Conservation (phyloP, 2,329 filamentous ascomycete species). For the Pseudogymnoascus sp. region DNA sequence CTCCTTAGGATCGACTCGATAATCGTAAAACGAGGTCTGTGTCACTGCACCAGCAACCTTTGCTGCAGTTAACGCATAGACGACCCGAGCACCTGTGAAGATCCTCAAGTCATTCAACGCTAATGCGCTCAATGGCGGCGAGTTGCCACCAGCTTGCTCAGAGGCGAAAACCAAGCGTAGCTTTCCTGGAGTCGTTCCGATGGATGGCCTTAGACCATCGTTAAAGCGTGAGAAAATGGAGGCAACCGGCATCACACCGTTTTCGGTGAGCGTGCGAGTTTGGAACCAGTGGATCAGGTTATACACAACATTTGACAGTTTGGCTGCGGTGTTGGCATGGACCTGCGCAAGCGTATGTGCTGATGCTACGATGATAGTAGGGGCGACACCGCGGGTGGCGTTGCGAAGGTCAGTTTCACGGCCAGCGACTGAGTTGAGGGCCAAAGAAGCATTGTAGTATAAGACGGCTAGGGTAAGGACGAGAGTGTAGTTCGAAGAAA, state of each 20-base stretch:
- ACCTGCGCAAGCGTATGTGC: constrained; percentile 62
- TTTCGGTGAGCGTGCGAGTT: constrained; percentile 55
- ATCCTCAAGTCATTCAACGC: constrained; percentile 74
- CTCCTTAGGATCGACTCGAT: constrained; percentile 46
- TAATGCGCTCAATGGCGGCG: constrained; percentile 56
- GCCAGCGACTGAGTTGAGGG: constrained; percentile 80
- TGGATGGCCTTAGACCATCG: constrained; percentile 45
- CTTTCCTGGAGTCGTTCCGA: constrained; percentile 59
- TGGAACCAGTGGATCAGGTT: constrained; percentile 64
- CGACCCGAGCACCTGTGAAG: constrained; percentile 67
- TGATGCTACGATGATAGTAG: constrained; percentile 74
- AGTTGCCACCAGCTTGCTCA: constrained; percentile 56
- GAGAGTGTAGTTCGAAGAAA: constrained; percentile 72
- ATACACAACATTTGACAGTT: constrained; percentile 53
- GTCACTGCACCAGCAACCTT: constrained; percentile 82
- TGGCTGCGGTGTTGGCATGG: constrained; percentile 52
- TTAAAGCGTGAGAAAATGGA: constrained; percentile 54
- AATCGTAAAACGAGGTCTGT: constrained; percentile 84
- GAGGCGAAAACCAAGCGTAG: constrained; percentile 75
- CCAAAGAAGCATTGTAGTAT: constrained; percentile 74
- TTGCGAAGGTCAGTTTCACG: constrained; percentile 60
- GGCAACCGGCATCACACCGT: constrained; percentile 65
- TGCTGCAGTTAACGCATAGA: constrained; percentile 76
- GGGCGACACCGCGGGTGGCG: constrained; percentile 65
- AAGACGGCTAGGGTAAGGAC: constrained; percentile 73